These are phyloP conservation scores for Tephrocybe sp. DNA, from an alignment of 768 basidiomycete genomes.

Conservation along the genomic window DNA sequence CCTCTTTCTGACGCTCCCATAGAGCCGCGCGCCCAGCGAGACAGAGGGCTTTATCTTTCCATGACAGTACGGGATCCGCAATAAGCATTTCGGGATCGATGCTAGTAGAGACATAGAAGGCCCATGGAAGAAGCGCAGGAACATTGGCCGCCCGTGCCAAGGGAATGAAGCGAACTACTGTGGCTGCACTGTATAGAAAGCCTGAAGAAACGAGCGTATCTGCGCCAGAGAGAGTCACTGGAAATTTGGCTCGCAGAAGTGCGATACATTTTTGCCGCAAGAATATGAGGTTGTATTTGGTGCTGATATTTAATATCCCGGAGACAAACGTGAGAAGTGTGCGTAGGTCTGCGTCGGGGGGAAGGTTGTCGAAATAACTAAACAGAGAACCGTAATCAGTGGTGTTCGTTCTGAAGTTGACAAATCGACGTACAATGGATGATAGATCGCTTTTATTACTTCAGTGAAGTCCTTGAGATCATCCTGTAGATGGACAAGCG, in stretches of 20 bases:
- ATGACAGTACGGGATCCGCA: conserved; percentile 31
- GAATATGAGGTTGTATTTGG: conserved; percentile 38
- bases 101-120: conserved; percentile 42
- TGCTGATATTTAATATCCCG: conserved; percentile 39
- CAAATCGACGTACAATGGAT: conserved; percentile 17
- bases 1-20: conserved; percentile 36
- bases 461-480: conserved; percentile 33
- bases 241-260: conserved; percentile 38
- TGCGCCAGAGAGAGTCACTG: conserved; percentile 36
- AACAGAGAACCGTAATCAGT: conserved; percentile 1
- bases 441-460: conserved; percentile 33
- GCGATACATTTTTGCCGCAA: conserved; percentile 36
- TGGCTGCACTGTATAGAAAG: conserved; percentile 32
- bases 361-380: conserved; percentile 38
- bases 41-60: conserved; percentile 40
- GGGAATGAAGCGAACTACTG: conserved; percentile 38
- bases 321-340: conserved; percentile 37
- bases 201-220: conserved; percentile 34
- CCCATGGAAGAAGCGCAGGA: conserved; percentile 41
- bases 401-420: neutral
- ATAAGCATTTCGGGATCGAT: conserved; percentile 33
- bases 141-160: conserved; percentile 37
- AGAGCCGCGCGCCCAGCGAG: conserved; percentile 36
- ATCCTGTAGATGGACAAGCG: conserved; percentile 29
- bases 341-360: conserved; percentile 28